Evolutionary conservation across 176 grass and related monocot species (phyloP).

Genomic region (Poa annua): DNA sequence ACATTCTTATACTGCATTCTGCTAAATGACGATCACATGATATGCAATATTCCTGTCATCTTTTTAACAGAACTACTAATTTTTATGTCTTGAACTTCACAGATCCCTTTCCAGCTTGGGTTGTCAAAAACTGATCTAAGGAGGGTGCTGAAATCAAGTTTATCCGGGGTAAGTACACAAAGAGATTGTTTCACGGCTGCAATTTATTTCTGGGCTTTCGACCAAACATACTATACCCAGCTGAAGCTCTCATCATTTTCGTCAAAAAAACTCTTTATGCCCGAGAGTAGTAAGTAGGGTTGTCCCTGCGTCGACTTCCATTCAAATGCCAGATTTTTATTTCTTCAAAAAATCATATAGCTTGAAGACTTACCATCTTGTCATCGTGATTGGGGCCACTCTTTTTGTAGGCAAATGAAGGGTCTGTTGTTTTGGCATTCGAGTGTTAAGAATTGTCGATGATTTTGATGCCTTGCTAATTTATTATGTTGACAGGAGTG

Average conservation of each 20-base stretch:
- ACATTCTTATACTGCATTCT: neutral
- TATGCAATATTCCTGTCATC: conserved; percentile 8
- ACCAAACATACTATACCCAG: conserved; percentile 8
- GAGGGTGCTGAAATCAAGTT: conserved; percentile 89
- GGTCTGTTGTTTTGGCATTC: neutral
- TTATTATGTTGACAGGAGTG: neutral
- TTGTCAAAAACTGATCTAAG: conserved; percentile 89
- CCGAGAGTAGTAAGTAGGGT: neutral
- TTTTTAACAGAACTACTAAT: conserved; percentile 14
- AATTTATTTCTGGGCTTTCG: conserved; percentile 16
- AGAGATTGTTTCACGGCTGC: conserved; percentile 30
- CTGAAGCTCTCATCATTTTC: neutral
- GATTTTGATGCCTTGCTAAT: neutral
- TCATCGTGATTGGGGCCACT: neutral
- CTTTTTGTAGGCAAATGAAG: neutral
- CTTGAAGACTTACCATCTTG: conserved; percentile 8
- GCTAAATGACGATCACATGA: conserved; percentile 20
- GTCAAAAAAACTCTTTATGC: neutral
- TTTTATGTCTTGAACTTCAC: conserved; percentile 35
- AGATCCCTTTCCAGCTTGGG: conserved; percentile 97
- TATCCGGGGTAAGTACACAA: conserved; percentile 72
- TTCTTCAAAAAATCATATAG: conserved; percentile 2
- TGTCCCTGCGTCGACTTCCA: neutral
- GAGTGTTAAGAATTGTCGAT: neutral
- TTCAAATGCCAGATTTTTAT: neutral